Evolutionary conservation across 2,329 filamentous ascomycete genomes (phyloP).

Genomic region (Alternaria arbusti): DNA sequence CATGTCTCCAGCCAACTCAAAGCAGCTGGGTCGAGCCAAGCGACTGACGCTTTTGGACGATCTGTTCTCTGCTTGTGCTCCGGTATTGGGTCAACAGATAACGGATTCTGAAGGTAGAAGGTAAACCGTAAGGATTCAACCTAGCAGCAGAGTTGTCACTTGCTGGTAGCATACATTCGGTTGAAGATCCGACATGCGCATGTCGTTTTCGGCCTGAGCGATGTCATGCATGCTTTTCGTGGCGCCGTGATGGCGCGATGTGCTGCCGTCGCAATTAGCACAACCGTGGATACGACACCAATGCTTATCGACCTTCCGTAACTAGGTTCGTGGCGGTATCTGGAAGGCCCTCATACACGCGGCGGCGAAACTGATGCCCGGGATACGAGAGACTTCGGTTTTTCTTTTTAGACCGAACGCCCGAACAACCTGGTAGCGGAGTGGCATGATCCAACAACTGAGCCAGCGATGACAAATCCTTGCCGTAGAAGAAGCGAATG

Average conservation of each 20-base stretch:
- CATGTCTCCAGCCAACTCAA: background rate
- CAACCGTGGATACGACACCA: background rate
- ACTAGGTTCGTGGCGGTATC: background rate
- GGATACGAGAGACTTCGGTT: background rate
- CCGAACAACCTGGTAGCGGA: conserved; percentile 1
- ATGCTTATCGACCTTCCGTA: background rate
- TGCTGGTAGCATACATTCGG: background rate
- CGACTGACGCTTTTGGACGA: background rate
- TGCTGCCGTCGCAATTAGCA: background rate
- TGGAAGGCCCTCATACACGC: background rate
- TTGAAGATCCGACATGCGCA: background rate
- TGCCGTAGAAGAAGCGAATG: background rate
- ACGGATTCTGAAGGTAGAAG: background rate
- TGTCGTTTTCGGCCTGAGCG: background rate
- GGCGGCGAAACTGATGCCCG: background rate
- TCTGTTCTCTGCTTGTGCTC: background rate
- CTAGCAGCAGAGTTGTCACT: background rate
- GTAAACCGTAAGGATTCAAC: background rate
- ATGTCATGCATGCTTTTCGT: background rate
- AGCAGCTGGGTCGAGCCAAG: background rate
- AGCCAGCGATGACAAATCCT: background rate
- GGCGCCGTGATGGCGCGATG: background rate
- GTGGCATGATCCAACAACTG: background rate
- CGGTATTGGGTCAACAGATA: background rate
- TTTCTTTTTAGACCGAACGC: background rate